Base-by-base conservation (phyloP, 2,329 filamentous ascomycete species). In the Cercospora janseana region DNA sequence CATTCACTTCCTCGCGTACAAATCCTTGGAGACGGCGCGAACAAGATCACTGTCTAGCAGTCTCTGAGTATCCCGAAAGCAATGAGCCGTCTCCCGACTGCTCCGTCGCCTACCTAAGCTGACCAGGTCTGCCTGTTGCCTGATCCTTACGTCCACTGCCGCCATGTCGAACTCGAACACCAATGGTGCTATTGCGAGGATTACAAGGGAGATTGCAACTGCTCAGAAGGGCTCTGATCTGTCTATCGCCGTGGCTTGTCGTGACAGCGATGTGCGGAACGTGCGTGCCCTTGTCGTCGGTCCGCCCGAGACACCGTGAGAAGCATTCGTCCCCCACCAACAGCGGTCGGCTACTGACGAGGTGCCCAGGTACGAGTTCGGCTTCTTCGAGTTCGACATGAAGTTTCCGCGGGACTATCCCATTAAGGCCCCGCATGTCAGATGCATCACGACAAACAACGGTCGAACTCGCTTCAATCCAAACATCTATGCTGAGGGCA, bases 391-490 rank as follows among this genome's bases (percentile, higher is more conserved):
- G 79, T 90, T 93, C 69, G 55, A 63, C 23, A 54, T 63, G 50
- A 61, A 63, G 47, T 63, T 69, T 43, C 53, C 56, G n/a, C 60
- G 61, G 89, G 90, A 95, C 3, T 98, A 98, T 64, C 93, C 93
- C 57, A 80, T 76, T 50, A 80, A 75, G 54, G 75, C 81, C 4
- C 82, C 82, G 0, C 63, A 61, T 16, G 81, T 85, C 20, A 81
- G 76, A 18, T 85, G 86, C 20, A 79, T 84, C 32, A 97, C 93
- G 0, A 98, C 92, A 1, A 96, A 97, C 66, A 76, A 79, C n/a
- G 92, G 92, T 8, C 79, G 85, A 52, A 90, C 86, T 65, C 84
- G 93, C 6, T 97, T 97, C 75, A 96, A 96, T 64, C 93, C 93
- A 3, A 98, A 98, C 66, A 95, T 98, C 54, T 98, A 98, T 66